Conservation (phyloP, 2,329 filamentous ascomycete genomes). For the Dothideomycetes sp. region DNA sequence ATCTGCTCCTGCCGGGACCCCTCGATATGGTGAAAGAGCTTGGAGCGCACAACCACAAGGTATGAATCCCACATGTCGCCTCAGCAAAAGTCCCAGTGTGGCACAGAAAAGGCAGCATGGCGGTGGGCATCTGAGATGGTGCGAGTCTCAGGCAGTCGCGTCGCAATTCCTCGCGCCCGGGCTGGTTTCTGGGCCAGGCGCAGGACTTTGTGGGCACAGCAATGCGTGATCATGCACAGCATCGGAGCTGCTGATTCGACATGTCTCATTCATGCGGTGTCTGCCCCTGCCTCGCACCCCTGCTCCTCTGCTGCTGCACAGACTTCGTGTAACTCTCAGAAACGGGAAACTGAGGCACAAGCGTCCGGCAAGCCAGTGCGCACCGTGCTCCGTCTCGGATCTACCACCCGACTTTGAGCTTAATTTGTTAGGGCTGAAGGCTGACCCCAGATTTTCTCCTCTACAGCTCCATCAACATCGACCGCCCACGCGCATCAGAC, state of each 20-base stretch:
- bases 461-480: constrained; percentile 8
- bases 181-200: no score
- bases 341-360: constrained; percentile 1
- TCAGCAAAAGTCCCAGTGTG: no score
- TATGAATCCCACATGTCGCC: constrained; percentile 5
- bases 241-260: background rate
- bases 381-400: background rate
- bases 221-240: background rate
- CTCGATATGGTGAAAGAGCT: constrained; percentile 19
- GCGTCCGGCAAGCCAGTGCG: constrained; percentile 4
- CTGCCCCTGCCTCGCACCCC: background rate
- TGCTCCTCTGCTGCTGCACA: background rate
- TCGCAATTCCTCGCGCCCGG: no score
- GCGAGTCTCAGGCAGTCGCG: no score
- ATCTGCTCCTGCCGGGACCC: constrained; percentile 16
- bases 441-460: background rate
- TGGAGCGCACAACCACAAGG: constrained; percentile 9
- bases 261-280: background rate
- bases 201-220: no score
- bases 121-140: no score
- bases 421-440: background rate
- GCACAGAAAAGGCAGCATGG: no score
- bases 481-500: constrained; percentile 6
- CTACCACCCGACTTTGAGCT: background rate
- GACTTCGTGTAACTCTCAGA: background rate